Conservation (phyloP, 768 basidiomycete genomes). For the Amanita rubescens region DNA sequence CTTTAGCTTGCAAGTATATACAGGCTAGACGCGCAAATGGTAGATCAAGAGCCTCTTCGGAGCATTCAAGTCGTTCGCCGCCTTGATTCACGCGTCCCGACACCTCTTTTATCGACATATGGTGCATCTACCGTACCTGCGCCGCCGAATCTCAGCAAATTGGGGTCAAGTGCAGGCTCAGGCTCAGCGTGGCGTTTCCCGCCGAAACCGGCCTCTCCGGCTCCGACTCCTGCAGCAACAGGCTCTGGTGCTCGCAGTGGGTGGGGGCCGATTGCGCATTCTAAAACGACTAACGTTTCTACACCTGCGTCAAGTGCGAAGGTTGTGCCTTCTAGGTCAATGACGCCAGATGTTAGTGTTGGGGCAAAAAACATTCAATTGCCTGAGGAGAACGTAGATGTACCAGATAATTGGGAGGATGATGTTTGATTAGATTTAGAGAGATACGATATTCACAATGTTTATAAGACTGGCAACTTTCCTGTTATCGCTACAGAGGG, state of each 20-base stretch:
- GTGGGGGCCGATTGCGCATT: conserved; percentile 4
- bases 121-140: conserved; percentile 26
- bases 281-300: conserved; percentile 4
- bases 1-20: conserved; percentile 71
- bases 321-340: background rate
- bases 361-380: conserved; percentile 6
- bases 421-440: conserved; percentile 15
- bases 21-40: conserved; percentile 75
- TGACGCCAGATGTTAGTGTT: background rate
- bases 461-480: background rate
- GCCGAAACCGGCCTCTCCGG: background rate
- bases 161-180: conserved; percentile 35
- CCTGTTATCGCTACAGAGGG: no score
- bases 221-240: background rate
- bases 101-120: conserved; percentile 54
- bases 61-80: conserved; percentile 79
- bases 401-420: conserved; percentile 31
- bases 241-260: conserved; percentile 4
- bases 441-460: background rate
- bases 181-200: background rate
- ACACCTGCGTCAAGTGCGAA: background rate
- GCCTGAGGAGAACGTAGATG: conserved; percentile 4
- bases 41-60: conserved; percentile 87
- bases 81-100: conserved; percentile 75
- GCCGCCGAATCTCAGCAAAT: conserved; percentile 45